Conservation (phyloP, 805 yeast species). For the Candida taoyuanica region DNA sequence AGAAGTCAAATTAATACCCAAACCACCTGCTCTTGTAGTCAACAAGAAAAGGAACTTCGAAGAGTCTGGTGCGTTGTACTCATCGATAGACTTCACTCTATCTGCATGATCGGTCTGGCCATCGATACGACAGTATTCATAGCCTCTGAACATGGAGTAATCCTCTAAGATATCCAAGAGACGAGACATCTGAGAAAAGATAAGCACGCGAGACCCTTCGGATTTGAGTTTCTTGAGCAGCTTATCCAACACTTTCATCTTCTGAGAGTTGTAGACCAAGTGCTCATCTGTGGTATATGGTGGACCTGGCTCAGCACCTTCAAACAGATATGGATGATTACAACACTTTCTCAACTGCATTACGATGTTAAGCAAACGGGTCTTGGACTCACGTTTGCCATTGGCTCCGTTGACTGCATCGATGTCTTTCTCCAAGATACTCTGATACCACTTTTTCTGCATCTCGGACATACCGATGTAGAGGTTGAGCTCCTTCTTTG, state of each 20-base stretch:
- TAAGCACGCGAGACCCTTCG: constrained; percentile 74
- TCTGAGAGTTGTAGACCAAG: constrained; percentile 66
- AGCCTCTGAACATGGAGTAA: constrained; percentile 66
- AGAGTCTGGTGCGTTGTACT: constrained; percentile 70
- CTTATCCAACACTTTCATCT: constrained; percentile 67
- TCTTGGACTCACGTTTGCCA: constrained; percentile 71
- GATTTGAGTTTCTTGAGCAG: constrained; percentile 53
- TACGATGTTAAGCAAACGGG: constrained; percentile 70
- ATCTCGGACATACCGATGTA: constrained; percentile 74
- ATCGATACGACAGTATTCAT: constrained; percentile 72
- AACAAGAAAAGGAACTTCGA: constrained; percentile 68
- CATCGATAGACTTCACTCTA: constrained; percentile 72
- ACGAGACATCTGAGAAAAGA: constrained; percentile 82
- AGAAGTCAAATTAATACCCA: constrained; percentile 78
- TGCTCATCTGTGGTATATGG: constrained; percentile 85
- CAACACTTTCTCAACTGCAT: constrained; percentile 85
- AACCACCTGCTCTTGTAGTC: constrained; percentile 87
- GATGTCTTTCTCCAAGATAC: constrained; percentile 70
- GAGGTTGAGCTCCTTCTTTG: constrained; percentile 69
- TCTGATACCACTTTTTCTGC: constrained; percentile 77
- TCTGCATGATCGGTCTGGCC: constrained; percentile 81
- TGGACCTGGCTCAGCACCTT: constrained; percentile 89
- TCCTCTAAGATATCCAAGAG: constrained; percentile 78
- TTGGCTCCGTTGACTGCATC: constrained; percentile 84
- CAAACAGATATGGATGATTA: constrained; percentile 79